These are phyloP conservation scores for Streptanthus diversifolius DNA, from an alignment of 345 rosid genomes.

Conservation along the genomic window DNA sequence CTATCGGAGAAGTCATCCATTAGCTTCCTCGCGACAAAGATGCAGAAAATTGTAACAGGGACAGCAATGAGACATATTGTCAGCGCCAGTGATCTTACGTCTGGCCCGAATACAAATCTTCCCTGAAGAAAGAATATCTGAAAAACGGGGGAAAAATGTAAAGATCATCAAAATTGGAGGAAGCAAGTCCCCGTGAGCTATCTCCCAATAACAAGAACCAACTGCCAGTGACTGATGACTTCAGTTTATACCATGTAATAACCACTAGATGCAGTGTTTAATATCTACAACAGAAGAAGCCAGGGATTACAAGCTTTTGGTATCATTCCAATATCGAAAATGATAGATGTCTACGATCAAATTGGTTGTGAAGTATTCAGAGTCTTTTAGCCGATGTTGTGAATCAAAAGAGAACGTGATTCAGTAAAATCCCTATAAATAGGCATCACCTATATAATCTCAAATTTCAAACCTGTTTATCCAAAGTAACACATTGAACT, in stretches of 20 bases:
- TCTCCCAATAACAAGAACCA: background rate
- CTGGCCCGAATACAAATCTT: conserved; percentile 96
- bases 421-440: background rate
- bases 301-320: background rate
- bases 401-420: background rate
- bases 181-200: background rate
- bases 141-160: conserved; percentile 1
- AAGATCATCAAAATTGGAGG: background rate
- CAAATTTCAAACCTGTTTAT: background rate
- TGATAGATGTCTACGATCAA: background rate
- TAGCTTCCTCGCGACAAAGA: conserved; percentile 81
- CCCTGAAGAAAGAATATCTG: conserved; percentile 92
- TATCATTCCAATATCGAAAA: background rate
- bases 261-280: background rate
- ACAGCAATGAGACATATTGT: conserved; percentile 81
- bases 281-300: background rate
- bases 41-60: conserved; percentile 74
- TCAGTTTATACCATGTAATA: background rate
- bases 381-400: background rate
- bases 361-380: background rate
- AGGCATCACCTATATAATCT: conserved; percentile 8
- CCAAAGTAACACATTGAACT: conserved; percentile 11
- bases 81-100: conserved; percentile 80
- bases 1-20: conserved; percentile 68
- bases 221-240: background rate